These are phyloP conservation scores for Penicillium hordei DNA, from an alignment of 2,329 filamentous ascomycete species.

Conservation along the genomic window DNA sequence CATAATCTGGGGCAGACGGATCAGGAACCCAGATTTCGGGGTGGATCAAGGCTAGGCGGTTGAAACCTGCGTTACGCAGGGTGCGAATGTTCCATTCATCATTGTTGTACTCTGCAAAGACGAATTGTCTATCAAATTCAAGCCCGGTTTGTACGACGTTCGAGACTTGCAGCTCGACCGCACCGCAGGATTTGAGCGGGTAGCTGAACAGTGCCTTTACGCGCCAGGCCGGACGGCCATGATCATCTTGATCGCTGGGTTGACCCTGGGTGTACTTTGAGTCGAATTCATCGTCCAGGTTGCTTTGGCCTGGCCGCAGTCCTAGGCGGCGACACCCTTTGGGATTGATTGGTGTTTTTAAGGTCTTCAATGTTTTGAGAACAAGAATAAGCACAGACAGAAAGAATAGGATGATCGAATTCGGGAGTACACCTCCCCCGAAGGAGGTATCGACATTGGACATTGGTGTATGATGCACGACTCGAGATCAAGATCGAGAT, in stretches of 20 bases:
- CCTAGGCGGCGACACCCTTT: constrained; percentile 56
- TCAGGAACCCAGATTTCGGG: constrained; percentile 63
- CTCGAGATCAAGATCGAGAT: not conserved
- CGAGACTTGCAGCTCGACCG: constrained; percentile 68
- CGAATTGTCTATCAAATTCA: constrained; percentile 78
- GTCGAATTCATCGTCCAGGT: constrained; percentile 58
- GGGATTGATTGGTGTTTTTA: constrained; percentile 24
- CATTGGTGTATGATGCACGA: constrained; percentile 1
- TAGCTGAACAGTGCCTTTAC: constrained; percentile 75
- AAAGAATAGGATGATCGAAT: constrained; percentile 5
- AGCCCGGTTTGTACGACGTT: constrained; percentile 68
- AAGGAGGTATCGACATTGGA: not conserved
- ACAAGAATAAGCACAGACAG: constrained; percentile 9
- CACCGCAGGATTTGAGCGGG: constrained; percentile 78
- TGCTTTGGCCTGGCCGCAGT: constrained; percentile 47
- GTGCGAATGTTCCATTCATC: constrained; percentile 44
- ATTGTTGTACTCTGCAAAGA: constrained; percentile 66
- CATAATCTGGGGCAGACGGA: constrained; percentile 44
- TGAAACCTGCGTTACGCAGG: constrained; percentile 46
- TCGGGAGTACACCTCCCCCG: not conserved
- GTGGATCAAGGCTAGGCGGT: constrained; percentile 68
- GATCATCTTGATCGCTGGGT: constrained; percentile 31
- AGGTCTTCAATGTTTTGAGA: constrained; percentile 3
- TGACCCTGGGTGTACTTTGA: constrained; percentile 48
- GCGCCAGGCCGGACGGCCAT: constrained; percentile 43